Evolutionary conservation across 495 filamentous ascomycete genomes (phyloP), one percentile per base, ranked within the genome.

Genomic region (Penicillium desertorum): DNA sequence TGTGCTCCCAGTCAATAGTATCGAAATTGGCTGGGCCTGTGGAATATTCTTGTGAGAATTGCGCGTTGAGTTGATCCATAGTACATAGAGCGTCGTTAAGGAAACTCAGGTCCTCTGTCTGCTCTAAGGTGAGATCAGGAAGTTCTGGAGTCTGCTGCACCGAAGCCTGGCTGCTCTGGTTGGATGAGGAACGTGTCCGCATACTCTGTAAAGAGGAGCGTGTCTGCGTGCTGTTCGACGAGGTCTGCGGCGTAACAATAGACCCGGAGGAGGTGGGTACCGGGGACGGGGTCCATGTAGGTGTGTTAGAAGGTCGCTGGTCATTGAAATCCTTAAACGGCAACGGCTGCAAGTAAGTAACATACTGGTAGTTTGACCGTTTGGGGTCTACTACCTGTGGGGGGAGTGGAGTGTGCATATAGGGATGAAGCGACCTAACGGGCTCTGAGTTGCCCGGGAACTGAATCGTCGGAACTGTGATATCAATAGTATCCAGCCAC

Each of bases 311-410:
- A 19, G 7, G 16, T 25, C 6, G 14, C 44, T 55, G 53, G 1
- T 30, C 5, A 20, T 11, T 30, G 6, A 29, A 46, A 8, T 20
- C n/a, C 10, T 30, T 5, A n/a, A 55, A 55, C 5, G 53, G 53
- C 10, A 47, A 44, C 19, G 53, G 53, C 42, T 55, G 53, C 32
- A 55, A 25, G 32, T 46, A 55, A n/a, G 42, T 55, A 3, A 37
- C 43, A 17, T 55, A 55, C 53, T 55, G 53, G 27, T 55, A 55
- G 22, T 55, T 55, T 14, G 53, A 47, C n/a, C 53, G 30, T 8
- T 6, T 14, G 6, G 9, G 7, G 14, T 47, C 30, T 32, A 27
- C 32, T 4, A 5, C 10, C 52, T 23, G 37, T 14, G 37, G n/a
- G 5, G 41, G 37, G 19, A 41, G 27, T 22, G 10, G 10, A 22